Evolutionary conservation across 2,329 filamentous ascomycete species (phyloP).

Genomic region (Paracamarosporium sp.): DNA sequence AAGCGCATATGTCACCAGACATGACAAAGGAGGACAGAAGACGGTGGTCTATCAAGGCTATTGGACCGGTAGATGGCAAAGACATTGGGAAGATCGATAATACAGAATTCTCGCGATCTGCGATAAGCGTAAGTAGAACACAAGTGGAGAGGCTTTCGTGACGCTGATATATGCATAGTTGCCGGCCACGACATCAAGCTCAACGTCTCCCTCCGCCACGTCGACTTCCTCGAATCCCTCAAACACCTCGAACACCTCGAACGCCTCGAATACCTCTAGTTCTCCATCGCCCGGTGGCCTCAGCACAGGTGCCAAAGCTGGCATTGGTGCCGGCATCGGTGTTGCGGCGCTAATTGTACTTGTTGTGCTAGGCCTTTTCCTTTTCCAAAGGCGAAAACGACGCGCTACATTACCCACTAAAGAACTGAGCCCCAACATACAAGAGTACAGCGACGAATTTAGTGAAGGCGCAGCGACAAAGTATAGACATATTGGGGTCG

Average conservation of each 20-base stretch:
- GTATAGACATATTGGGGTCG: not conserved
- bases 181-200: not conserved
- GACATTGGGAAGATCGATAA: constrained; percentile 21
- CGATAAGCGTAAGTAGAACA: not conserved
- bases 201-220: not conserved
- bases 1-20: constrained; percentile 19
- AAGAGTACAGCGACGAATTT: not conserved
- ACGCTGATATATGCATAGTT: not conserved
- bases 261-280: not conserved
- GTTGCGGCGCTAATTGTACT: constrained; percentile 46
- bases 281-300: constrained; percentile 21
- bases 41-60: constrained; percentile 15
- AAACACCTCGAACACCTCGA: not conserved
- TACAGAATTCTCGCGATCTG: constrained; percentile 14
- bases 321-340: constrained; percentile 25
- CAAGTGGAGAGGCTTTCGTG: not conserved
- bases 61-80: constrained; percentile 17
- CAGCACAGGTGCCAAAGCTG: constrained; percentile 27
- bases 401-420: not conserved
- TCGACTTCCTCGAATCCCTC: constrained; percentile 1
- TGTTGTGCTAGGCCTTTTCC: constrained; percentile 70
- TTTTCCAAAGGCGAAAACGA: constrained; percentile 24
- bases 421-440: not conserved
- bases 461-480: not conserved
- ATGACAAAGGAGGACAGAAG: constrained; percentile 21